phyloP scores from a whole-genome alignment of 2,329 filamentous ascomycete genomes.

The Falciphora oryzae region DNA sequence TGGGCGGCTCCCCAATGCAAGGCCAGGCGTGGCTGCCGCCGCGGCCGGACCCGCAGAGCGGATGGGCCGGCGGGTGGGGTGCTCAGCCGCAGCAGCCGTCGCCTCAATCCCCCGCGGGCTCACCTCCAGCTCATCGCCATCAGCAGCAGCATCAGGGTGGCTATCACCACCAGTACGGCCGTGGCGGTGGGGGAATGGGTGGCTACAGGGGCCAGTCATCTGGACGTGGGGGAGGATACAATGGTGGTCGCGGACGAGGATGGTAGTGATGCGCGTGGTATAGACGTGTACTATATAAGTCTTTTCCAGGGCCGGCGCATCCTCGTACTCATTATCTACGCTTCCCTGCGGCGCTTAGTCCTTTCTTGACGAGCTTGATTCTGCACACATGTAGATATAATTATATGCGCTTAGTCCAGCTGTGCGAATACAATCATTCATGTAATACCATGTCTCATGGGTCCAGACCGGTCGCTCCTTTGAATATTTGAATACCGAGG shows the following conservation, averaged over 20 bases:
- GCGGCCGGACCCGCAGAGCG: background rate
- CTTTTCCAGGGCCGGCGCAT: background rate
- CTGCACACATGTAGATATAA: too few relatives aligned
- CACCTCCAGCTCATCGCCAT: conserved; percentile 4
- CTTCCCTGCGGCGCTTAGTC: too few relatives aligned
- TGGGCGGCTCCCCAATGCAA: background rate
- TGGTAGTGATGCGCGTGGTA: background rate
- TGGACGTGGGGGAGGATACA: conserved; percentile 23
- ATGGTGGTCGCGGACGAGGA: conserved; percentile 23
- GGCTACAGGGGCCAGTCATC: conserved; percentile 23
- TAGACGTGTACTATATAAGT: background rate
- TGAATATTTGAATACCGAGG: too few relatives aligned
- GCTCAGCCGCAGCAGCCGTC: conserved; percentile 6
- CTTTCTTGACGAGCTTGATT: too few relatives aligned
- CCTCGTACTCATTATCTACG: too few relatives aligned
- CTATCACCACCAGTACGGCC: conserved; percentile 7
- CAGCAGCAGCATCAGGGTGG: conserved; percentile 8
- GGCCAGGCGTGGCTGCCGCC: background rate
- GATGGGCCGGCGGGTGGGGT: background rate
- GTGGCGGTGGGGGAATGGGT: conserved; percentile 11
- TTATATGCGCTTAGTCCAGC: too few relatives aligned
- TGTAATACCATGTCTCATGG: too few relatives aligned
- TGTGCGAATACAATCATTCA: too few relatives aligned
- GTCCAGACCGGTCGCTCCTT: too few relatives aligned
- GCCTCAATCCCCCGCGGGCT: conserved; percentile 1